A percentile compares a stretch with the other conserved stretches of the same genome.
Conservation (phyloP, 305 asterid species). For the Rubia peregrina region DNA sequence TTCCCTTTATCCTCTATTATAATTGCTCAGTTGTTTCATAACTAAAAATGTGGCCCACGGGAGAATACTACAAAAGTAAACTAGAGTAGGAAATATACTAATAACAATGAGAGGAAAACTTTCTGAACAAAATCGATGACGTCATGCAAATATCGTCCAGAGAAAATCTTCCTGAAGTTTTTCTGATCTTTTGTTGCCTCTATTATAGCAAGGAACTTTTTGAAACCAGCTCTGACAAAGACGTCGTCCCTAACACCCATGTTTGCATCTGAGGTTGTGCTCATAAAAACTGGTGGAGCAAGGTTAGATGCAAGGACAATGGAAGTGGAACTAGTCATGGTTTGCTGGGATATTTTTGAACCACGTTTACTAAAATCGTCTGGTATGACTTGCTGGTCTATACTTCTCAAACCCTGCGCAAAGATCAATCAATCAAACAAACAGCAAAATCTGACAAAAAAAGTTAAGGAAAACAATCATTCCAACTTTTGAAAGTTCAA, state of each 20-base stretch:
- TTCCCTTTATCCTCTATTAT: no score
- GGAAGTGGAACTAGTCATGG: conserved; percentile 30
- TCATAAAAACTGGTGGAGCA: conserved; percentile 25
- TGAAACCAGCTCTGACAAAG: conserved; percentile 87
- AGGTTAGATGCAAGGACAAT: conserved; percentile 33
- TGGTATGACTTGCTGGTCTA: conserved; percentile 86
- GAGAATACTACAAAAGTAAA: neutral
- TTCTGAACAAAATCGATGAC: neutral
- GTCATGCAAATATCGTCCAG: conserved; percentile 30
- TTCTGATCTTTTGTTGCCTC: conserved; percentile 92
- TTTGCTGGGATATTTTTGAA: conserved; percentile 56
- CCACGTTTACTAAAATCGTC: conserved; percentile 93
- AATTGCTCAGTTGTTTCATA: neutral
- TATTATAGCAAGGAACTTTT: conserved; percentile 81
- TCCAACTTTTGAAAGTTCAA: no score
- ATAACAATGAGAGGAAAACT: neutral
- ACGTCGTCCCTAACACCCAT: conserved; percentile 80
- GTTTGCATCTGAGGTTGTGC: conserved; percentile 41
- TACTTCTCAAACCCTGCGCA: conserved; percentile 74
- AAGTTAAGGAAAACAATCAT: no score
- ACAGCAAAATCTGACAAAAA: neutral
- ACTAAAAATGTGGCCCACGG: neutral
- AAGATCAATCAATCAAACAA: conserved; percentile 5
- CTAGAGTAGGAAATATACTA: neutral
- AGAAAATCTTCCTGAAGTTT: conserved; percentile 87